Percentiles rank a stretch among this genome's conserved stretches.
These are phyloP conservation scores for Acer negundo DNA, from an alignment of 345 rosid genomes.

Conservation along the genomic window DNA sequence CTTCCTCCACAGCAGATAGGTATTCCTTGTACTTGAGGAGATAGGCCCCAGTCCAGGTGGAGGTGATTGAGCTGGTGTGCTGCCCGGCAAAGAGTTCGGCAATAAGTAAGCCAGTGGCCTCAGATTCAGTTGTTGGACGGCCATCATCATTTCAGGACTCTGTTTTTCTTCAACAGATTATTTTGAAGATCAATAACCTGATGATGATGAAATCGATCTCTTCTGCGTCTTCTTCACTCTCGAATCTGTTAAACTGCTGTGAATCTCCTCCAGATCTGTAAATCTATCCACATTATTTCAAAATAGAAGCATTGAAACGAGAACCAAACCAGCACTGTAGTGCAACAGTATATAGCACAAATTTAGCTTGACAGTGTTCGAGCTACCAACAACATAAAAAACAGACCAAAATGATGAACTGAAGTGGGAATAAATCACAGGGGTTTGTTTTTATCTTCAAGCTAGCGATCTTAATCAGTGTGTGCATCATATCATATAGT, in stretches of 20 bases:
- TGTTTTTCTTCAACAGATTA: too few species aligned
- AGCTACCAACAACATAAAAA: slow-evolving; percentile 10
- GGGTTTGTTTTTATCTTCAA: not conserved
- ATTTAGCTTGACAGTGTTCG: slow-evolving; percentile 12
- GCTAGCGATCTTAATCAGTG: not conserved
- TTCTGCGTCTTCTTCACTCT: not conserved
- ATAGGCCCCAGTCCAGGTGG: slow-evolving; percentile 97
- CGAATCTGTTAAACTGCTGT: slow-evolving; percentile 9
- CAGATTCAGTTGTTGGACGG: slow-evolving; percentile 80
- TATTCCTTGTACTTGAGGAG: slow-evolving; percentile 64
- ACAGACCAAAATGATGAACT: not conserved
- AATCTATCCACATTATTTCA: slow-evolving; percentile 40
- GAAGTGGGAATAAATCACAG: not conserved
- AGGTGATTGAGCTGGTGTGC: slow-evolving; percentile 99
- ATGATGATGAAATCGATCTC: too few species aligned
- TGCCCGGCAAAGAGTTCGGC: slow-evolving; percentile 99
- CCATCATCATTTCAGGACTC: too few species aligned
- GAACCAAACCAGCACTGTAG: not conserved
- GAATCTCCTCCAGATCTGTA: slow-evolving; percentile 40
- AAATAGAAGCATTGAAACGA: too few species aligned
- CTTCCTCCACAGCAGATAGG: slow-evolving; percentile 63
- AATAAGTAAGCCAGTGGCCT: slow-evolving; percentile 91
- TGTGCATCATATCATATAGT: not conserved
- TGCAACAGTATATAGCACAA: not conserved
- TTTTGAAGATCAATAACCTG: too few species aligned